Evolutionary conservation across 2,329 filamentous ascomycete species (phyloP), one percentile per base, ranked within the genome.

Genomic region (Alternaria panax): DNA sequence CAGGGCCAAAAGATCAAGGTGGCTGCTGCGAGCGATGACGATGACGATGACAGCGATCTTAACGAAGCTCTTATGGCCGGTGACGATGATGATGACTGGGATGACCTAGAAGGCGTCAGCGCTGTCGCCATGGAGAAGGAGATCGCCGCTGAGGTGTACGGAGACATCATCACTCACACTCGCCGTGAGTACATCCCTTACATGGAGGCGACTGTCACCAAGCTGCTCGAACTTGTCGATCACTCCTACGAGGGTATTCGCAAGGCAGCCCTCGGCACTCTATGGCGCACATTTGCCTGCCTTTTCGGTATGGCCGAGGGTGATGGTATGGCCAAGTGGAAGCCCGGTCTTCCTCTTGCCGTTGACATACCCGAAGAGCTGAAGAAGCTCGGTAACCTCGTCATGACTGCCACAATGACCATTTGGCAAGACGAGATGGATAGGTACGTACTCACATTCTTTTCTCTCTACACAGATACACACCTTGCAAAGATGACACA

Each of bases 51-150:
- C 32, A 86, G 89, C 62, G 91, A 93, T 45, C 64, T 76, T 25
- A 76, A 76, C 53, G 74, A 76, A 46, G 78, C 75, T 54, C 73
- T 72, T 43, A 90, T 90, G 63, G 85, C 90, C 14, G 87, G 88
- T 4, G 91, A 92, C 41, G 90, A 92, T 48, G 91, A 94, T 42
- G 92, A 92, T 59, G 92, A 93, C 62, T 93, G 92, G 86, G 90
- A 93, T 70, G 91, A 93, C 70, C 84, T 96, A 47, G 89, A 88
- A 58, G 92, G 92, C 51, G 91, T 96, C 63, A 96, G 92, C 25
- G 92, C 93, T 53, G 87, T 97, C 55, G 92, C 94, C 24, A 87
- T 97, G 71, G 95, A 98, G 85, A 97, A 98, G 81, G 95, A 99
- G 80, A 96, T 98, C 70, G 94, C 95, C 36, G 88, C 97, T 43